Evolutionary conservation across 179 eudicot species (phyloP).

Genomic region (Beta corolliflora): DNA sequence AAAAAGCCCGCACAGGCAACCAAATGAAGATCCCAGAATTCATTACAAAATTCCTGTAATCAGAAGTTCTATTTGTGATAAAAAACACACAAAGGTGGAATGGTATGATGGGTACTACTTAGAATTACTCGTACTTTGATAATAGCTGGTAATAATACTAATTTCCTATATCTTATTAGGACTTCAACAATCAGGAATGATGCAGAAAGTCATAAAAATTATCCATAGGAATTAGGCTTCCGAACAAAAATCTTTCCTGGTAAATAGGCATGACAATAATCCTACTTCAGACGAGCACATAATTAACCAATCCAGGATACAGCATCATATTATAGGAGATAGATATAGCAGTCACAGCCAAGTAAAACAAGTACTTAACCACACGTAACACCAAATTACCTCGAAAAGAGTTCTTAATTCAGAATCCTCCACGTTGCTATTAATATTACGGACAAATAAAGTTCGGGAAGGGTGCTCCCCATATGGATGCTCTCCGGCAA

Average conservation of each 20-base stretch:
- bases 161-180: not conserved
- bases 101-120: not conserved
- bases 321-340: not conserved
- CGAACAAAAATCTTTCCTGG: not conserved
- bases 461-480: constrained; percentile 95
- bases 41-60: not conserved
- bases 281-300: not conserved
- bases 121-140: too few species aligned
- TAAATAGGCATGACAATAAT: not conserved
- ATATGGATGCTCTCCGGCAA: constrained; percentile 80
- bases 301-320: not conserved
- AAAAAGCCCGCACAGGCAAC: not conserved
- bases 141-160: not conserved
- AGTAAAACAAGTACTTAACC: not conserved
- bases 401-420: constrained; percentile 72
- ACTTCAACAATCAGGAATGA: not conserved
- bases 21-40: not conserved
- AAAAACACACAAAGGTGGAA: not conserved
- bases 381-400: constrained; percentile 43
- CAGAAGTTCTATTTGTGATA: not conserved
- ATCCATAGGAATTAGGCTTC: not conserved
- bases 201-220: not conserved
- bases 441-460: constrained; percentile 78
- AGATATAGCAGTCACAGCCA: not conserved
- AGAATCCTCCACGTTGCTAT: constrained; percentile 85